Conservation (phyloP, 768 basidiomycete genomes). For the Podaxis sp. region DNA sequence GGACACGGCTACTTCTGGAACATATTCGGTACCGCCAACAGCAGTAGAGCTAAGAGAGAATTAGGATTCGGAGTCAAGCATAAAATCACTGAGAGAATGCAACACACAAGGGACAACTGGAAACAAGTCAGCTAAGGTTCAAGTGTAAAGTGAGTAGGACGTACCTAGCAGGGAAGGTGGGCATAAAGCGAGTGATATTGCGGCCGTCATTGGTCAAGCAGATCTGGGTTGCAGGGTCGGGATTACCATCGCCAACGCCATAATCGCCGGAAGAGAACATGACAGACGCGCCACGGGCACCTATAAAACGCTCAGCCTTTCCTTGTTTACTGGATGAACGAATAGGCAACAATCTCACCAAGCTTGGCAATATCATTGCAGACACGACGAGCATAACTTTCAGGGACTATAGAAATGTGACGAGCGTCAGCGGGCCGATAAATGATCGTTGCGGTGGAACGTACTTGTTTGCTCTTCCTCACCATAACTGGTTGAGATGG, state of each 20-base stretch:
- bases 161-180: slow-evolving; percentile 59
- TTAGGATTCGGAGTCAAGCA: neutral
- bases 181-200: slow-evolving; percentile 54
- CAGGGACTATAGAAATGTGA: slow-evolving; percentile 44
- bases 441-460: neutral
- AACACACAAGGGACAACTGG: slow-evolving; percentile 51
- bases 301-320: slow-evolving; percentile 26
- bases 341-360: slow-evolving; percentile 33
- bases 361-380: slow-evolving; percentile 67
- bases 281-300: slow-evolving; percentile 64
- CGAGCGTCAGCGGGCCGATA: neutral
- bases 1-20: slow-evolving; percentile 60
- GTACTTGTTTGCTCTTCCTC: slow-evolving; percentile 72
- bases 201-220: slow-evolving; percentile 62
- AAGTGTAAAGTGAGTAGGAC: slow-evolving; percentile 14
- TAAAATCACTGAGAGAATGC: neutral
- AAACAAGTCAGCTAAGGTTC: neutral
- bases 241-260: slow-evolving; percentile 66
- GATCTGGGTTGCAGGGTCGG: slow-evolving; percentile 47
- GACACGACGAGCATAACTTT: slow-evolving; percentile 52
- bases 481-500: slow-evolving; percentile 73
- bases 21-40: slow-evolving; percentile 62
- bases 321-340: neutral
- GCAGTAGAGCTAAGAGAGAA: slow-evolving; percentile 54
- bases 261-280: slow-evolving; percentile 66